These are phyloP conservation scores for Apium graveolens DNA, from an alignment of 129 eudicot genomes.

Conservation along the genomic window DNA sequence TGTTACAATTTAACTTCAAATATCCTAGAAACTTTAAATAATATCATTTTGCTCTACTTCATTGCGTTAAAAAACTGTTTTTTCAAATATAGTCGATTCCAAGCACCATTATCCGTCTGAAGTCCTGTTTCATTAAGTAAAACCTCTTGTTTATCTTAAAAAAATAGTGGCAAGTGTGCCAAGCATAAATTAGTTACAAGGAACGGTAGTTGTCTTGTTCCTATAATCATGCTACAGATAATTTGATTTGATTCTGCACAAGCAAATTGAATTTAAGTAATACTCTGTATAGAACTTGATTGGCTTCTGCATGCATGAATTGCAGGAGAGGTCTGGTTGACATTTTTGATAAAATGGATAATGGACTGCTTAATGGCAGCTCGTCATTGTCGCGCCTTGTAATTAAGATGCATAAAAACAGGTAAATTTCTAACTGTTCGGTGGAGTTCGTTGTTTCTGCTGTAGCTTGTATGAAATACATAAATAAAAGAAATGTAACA, in stretches of 20 bases:
- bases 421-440: constrained; percentile 24
- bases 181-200: not conserved
- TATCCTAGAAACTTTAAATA: not conserved
- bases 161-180: not conserved
- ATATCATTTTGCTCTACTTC: not conserved
- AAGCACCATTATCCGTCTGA: not conserved
- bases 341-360: constrained; percentile 77
- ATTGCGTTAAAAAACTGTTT: not conserved
- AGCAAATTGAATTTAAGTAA: not conserved
- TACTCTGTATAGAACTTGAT: not conserved
- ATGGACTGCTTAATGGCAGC: constrained; percentile 50
- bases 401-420: constrained; percentile 52
- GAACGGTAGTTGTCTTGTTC: not conserved
- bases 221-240: not conserved
- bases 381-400: constrained; percentile 42
- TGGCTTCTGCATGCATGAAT: not conserved
- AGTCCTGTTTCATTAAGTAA: not conserved
- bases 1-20: not conserved
- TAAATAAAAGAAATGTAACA: not conserved
- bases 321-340: constrained; percentile 84
- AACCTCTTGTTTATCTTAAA: not conserved
- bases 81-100: not conserved
- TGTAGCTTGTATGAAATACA: not conserved
- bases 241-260: not conserved
- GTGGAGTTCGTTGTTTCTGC: not conserved